Conservation (phyloP, 2,329 filamentous ascomycete species). For the Fusarium nurragi region DNA sequence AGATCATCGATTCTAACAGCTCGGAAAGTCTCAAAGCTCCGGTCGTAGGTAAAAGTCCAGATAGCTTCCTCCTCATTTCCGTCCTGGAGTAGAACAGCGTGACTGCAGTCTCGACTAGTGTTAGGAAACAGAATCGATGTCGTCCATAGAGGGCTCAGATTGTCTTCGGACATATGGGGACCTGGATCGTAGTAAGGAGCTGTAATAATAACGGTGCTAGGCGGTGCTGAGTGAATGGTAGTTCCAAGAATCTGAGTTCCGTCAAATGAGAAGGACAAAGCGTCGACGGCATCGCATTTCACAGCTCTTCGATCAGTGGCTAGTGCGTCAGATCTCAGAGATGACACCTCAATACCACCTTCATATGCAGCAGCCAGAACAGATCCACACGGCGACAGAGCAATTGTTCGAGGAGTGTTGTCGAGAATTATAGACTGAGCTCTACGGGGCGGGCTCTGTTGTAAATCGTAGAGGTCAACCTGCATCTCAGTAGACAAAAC, state of each 20-base stretch:
- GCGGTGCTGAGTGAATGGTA: constrained; percentile 70
- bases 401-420: constrained; percentile 79
- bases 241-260: constrained; percentile 82
- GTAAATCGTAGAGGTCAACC: constrained; percentile 84
- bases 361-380: constrained; percentile 87
- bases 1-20: constrained; percentile 79
- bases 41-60: constrained; percentile 83
- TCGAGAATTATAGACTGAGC: constrained; percentile 81
- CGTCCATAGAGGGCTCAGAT: constrained; percentile 81
- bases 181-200: constrained; percentile 82
- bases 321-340: constrained; percentile 71
- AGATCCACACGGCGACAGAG: constrained; percentile 81
- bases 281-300: constrained; percentile 80
- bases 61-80: constrained; percentile 70
- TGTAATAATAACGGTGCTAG: constrained; percentile 79
- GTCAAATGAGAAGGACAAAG: constrained; percentile 78
- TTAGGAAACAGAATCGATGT: constrained; percentile 87
- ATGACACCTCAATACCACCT: constrained; percentile 88
- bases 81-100: constrained; percentile 75
- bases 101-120: constrained; percentile 80
- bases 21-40: constrained; percentile 79
- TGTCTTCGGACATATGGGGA: constrained; percentile 70
- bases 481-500: constrained; percentile 85
- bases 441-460: constrained; percentile 70
- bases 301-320: constrained; percentile 77